A percentile compares a stretch with the other conserved stretches of the same genome.
Evolutionary conservation across 1,284 basidiomycete species (phyloP).

Genomic region (Acaromyces ingoldii): DNA sequence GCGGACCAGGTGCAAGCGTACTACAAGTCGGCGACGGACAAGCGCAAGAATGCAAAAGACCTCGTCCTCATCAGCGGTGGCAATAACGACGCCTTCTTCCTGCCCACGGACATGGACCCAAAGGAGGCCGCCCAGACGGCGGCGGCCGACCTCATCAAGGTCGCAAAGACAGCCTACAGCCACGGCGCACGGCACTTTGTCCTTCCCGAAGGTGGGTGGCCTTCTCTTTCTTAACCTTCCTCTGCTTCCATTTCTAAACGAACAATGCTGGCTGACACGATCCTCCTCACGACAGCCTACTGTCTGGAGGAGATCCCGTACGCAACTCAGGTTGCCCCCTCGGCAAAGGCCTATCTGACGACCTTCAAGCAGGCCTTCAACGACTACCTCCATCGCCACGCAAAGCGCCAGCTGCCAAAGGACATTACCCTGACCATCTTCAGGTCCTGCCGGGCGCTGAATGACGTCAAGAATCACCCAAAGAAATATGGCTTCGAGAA

Average conservation of each 20-base stretch:
- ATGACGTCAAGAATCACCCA: background rate
- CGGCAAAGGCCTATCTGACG: background rate
- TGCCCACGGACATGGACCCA: background rate
- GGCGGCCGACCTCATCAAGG: background rate
- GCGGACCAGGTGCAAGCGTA: background rate
- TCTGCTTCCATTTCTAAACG: too few species aligned
- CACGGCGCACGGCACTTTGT: background rate
- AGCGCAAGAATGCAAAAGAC: conserved; percentile 12
- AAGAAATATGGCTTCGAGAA: conserved; percentile 3
- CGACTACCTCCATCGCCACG: too few species aligned
- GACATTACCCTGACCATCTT: background rate
- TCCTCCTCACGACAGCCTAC: too few species aligned
- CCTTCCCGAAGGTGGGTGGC: background rate
- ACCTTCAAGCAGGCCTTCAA: background rate
- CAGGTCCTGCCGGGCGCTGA: background rate
- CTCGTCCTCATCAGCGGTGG: conserved; percentile 21
- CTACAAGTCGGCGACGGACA: too few species aligned
- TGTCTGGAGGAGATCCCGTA: background rate
- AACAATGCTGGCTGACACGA: background rate
- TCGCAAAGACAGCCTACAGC: background rate
- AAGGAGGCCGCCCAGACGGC: background rate
- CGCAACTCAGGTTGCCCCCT: background rate
- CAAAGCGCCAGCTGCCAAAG: background rate
- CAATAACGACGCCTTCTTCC: conserved; percentile 2
- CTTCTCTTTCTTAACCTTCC: too few species aligned